phyloP scores from a whole-genome alignment of 129 eudicot species.

The Flaveria robusta region DNA sequence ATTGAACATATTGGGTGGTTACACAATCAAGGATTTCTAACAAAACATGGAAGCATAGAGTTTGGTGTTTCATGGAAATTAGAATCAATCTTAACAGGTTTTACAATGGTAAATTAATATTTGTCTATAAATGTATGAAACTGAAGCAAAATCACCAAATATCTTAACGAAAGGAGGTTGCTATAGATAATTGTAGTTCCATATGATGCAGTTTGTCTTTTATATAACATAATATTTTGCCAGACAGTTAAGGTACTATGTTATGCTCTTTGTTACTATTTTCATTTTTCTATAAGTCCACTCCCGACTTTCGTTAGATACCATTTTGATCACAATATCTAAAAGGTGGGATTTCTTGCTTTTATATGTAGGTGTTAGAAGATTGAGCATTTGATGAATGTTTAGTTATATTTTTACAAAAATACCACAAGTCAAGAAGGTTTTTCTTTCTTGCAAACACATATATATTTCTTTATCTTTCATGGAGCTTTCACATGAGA shows the following conservation, averaged over 20 bases:
- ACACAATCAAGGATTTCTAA: too few species aligned
- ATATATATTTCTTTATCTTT: not conserved
- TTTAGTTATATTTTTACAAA: slow-evolving; percentile 68
- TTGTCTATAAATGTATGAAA: too few species aligned
- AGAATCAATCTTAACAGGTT: too few species aligned
- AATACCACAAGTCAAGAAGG: slow-evolving; percentile 90
- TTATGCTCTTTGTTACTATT: not conserved
- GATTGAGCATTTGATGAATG: slow-evolving; percentile 95
- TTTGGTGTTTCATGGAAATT: too few species aligned
- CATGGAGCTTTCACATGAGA: not conserved
- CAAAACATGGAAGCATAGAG: too few species aligned
- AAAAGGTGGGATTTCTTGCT: slow-evolving; percentile 15
- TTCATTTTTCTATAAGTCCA: not conserved
- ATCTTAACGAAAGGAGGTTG: not conserved
- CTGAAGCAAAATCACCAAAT: too few species aligned
- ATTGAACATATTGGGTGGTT: too few species aligned
- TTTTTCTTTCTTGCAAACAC: slow-evolving; percentile 25
- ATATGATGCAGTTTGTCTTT: not conserved
- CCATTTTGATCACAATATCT: not conserved
- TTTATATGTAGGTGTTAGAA: slow-evolving; percentile 74
- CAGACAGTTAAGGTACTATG: slow-evolving; percentile 74
- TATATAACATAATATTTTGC: slow-evolving; percentile 8
- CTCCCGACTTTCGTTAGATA: not conserved
- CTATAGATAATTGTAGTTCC: slow-evolving; percentile 4
- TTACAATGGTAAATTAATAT: too few species aligned